These are phyloP conservation scores for Tulasnella sp. DNA, from an alignment of 768 basidiomycete genomes.

Conservation along the genomic window DNA sequence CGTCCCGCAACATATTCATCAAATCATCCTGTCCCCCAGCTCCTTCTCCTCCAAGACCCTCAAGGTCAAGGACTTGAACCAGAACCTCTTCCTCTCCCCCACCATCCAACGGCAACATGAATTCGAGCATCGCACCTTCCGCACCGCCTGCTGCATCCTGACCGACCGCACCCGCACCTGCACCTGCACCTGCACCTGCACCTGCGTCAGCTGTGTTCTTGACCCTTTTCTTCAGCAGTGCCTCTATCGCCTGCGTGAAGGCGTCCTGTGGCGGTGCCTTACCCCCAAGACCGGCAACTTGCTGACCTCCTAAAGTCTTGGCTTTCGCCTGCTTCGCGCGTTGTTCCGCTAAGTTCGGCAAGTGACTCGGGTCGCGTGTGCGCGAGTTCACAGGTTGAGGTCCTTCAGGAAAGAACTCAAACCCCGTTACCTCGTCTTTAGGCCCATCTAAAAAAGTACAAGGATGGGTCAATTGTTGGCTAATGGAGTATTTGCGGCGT, in stretches of 20 bases:
- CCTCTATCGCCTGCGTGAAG: not conserved
- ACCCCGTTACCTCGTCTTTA: not conserved
- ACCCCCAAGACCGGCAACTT: not conserved
- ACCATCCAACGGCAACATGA: not conserved
- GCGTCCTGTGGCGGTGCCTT: not conserved
- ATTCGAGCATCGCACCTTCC: not conserved
- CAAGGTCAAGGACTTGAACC: conserved; percentile 3
- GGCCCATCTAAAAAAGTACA: not conserved
- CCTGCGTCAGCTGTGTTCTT: not conserved
- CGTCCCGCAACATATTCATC: not conserved
- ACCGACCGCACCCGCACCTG: not conserved
- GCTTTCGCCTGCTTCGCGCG: not conserved
- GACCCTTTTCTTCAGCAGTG: not conserved
- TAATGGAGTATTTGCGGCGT: not conserved
- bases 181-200: not conserved
- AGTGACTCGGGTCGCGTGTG: conserved; percentile 1
- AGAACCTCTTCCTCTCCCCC: conserved; percentile 7
- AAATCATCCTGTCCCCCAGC: not conserved
- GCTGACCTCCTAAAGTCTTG: not conserved
- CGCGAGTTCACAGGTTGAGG: conserved; percentile 1
- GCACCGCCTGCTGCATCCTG: not conserved
- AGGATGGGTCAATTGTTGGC: not conserved
- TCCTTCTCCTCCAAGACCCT: too few species aligned
- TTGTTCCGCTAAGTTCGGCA: conserved; percentile 9
- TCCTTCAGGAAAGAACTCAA: conserved; percentile 1